Evolutionary conservation across 2,329 filamentous ascomycete genomes (phyloP).

Genomic region (Rosellinia necatrix): DNA sequence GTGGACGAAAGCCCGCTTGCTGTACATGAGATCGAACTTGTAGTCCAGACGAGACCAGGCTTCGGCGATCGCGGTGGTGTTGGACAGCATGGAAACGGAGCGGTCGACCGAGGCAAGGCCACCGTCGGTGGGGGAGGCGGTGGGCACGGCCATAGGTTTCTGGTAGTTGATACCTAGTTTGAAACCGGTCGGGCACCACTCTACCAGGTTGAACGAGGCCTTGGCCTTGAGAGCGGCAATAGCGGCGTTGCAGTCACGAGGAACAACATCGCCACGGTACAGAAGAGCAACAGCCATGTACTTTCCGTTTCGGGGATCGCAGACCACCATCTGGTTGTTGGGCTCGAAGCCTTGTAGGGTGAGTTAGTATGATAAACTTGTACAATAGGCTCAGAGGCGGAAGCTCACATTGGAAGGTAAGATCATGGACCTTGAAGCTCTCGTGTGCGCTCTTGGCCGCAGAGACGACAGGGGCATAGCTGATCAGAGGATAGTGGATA

Average conservation of each 20-base stretch:
- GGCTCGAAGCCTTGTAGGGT: constrained; percentile 68
- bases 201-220: constrained; percentile 73
- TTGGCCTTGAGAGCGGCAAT: constrained; percentile 72
- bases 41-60: constrained; percentile 74
- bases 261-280: constrained; percentile 73
- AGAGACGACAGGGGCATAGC: constrained; percentile 73
- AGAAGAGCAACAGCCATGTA: constrained; percentile 77
- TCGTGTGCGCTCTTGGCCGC: constrained; percentile 80
- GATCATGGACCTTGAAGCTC: constrained; percentile 82
- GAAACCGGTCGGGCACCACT: constrained; percentile 78
- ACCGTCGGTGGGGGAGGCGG: constrained; percentile 56
- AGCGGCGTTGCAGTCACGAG: constrained; percentile 70
- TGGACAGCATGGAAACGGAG: constrained; percentile 73
- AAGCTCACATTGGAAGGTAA: constrained; percentile 72
- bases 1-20: constrained; percentile 76
- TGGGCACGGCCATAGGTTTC: constrained; percentile 65
- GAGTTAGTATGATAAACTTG: constrained; percentile 18
- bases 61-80: constrained; percentile 75
- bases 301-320: constrained; percentile 74
- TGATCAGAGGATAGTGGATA: constrained; percentile 76
- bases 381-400: constrained; percentile 21
- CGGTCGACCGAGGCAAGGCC: constrained; percentile 66
- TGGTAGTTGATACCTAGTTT: constrained; percentile 79
- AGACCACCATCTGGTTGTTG: constrained; percentile 80
- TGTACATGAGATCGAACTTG: constrained; percentile 81